Percentiles rank a stretch among this genome's conserved stretches.
These are phyloP conservation scores for Trifolium fragiferum DNA, from an alignment of 306 rosid species.

Conservation along the genomic window DNA sequence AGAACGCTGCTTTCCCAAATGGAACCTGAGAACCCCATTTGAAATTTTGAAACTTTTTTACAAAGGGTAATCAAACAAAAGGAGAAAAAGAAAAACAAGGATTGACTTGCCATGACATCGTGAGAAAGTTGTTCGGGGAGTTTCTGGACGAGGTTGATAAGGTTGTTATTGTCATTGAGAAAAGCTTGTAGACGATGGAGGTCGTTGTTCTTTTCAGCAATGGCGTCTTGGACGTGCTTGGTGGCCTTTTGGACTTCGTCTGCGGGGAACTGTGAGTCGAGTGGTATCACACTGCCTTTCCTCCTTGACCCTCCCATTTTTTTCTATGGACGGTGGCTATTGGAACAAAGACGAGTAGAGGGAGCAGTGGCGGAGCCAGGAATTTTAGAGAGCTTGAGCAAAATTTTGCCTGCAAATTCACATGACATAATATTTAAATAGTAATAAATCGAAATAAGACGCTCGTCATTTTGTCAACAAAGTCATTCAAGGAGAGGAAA, in stretches of 20 bases:
- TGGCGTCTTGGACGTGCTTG: conserved; percentile 58
- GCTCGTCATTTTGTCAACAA: too few relatives aligned
- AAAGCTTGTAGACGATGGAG: conserved; percentile 63
- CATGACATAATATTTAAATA: too few relatives aligned
- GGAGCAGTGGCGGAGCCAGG: too few relatives aligned
- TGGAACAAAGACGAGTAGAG: too few relatives aligned
- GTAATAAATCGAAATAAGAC: too few relatives aligned
- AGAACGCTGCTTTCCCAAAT: conserved; percentile 92
- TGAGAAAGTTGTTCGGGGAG: conserved; percentile 86
- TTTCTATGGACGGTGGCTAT: too few relatives aligned
- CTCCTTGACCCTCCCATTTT: background rate
- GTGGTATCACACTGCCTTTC: conserved; percentile 68
- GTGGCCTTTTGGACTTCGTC: conserved; percentile 75
- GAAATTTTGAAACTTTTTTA: background rate
- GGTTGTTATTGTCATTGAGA: conserved; percentile 64
- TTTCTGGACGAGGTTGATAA: conserved; percentile 72
- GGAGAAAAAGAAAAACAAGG: background rate
- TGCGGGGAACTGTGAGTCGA: conserved; percentile 59
- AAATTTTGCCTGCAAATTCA: too few relatives aligned
- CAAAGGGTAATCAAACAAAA: background rate
- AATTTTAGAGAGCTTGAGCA: too few relatives aligned
- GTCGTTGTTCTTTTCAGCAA: conserved; percentile 52
- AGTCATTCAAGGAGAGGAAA: too few relatives aligned
- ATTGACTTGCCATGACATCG: conserved; percentile 66
- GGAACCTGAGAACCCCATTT: conserved; percentile 67